These are phyloP conservation scores for Cryptococcus maquisensis DNA, from an alignment of 1,284 basidiomycete species.

Conservation along the genomic window DNA sequence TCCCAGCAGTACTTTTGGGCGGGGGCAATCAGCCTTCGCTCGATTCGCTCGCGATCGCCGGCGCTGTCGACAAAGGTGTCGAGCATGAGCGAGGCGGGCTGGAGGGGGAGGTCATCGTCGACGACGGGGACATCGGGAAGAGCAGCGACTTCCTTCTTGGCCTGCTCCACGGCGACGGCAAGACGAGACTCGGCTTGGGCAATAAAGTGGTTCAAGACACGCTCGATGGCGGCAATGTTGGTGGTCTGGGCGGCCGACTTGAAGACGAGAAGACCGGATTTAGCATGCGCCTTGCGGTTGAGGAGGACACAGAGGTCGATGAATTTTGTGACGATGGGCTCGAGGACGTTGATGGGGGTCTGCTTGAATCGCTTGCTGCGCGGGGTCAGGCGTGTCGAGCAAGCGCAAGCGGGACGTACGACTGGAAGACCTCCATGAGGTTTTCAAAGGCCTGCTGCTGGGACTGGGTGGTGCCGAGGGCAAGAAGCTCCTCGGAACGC, in stretches of 20 bases:
- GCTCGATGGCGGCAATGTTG: constrained; percentile 85
- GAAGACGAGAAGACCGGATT: constrained; percentile 87
- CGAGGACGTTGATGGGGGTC: constrained; percentile 80
- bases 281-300: constrained; percentile 87
- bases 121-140: constrained; percentile 56
- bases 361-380: constrained; percentile 80
- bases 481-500: constrained; percentile 49
- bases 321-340: constrained; percentile 84
- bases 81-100: constrained; percentile 43
- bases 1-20: constrained; percentile 99
- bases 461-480: constrained; percentile 46
- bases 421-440: constrained; percentile 48
- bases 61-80: constrained; percentile 50
- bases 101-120: constrained; percentile 45
- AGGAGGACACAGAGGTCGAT: constrained; percentile 94
- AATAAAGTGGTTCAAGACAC: constrained; percentile 86
- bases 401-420: constrained; percentile 26
- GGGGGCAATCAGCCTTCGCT: constrained; percentile 90
- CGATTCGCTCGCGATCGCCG: constrained; percentile 90
- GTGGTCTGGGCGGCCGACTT: constrained; percentile 95
- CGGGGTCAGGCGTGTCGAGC: background rate
- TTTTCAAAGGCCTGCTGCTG: constrained; percentile 49
- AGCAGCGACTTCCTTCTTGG: constrained; percentile 70
- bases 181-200: constrained; percentile 83
- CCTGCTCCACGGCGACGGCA: constrained; percentile 73